Conservation (phyloP, 2,329 filamentous ascomycete genomes). For the Piedraia hortae region DNA sequence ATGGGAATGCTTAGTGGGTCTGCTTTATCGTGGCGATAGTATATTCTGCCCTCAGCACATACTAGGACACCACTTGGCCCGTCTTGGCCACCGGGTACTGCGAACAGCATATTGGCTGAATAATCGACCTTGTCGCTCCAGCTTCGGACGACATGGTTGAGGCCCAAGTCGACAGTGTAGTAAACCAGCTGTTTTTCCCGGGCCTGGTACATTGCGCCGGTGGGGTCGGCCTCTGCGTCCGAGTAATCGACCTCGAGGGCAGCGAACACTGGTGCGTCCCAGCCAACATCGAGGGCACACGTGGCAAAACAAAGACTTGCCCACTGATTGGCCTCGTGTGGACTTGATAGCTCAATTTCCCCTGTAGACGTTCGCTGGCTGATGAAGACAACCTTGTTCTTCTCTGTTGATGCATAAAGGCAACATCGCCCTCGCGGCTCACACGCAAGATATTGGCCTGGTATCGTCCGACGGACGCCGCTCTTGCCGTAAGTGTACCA, state of each 20-base stretch:
- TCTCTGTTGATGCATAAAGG: conserved; percentile 79
- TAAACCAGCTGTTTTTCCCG: conserved; percentile 81
- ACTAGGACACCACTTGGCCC: conserved; percentile 87
- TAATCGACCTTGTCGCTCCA: conserved; percentile 89
- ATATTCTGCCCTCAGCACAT: conserved; percentile 81
- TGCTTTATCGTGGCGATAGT: conserved; percentile 90
- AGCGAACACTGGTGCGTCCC: conserved; percentile 90
- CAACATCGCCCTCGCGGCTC: conserved; percentile 92
- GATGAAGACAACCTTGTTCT: conserved; percentile 98
- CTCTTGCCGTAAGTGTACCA: conserved; percentile 97
- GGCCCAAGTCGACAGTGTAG: conserved; percentile 84
- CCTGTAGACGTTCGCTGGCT: conserved; percentile 86
- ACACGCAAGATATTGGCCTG: conserved; percentile 82
- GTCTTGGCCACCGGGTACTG: conserved; percentile 79
- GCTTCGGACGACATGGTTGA: conserved; percentile 91
- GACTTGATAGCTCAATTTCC: conserved; percentile 87
- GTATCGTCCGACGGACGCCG: conserved; percentile 72
- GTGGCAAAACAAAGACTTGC: conserved; percentile 74
- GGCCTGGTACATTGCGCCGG: conserved; percentile 53
- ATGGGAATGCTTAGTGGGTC: conserved; percentile 72
- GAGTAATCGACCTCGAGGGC: conserved; percentile 82
- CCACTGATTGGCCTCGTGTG: conserved; percentile 81
- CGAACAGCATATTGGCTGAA: conserved; percentile 69
- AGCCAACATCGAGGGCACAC: conserved; percentile 76
- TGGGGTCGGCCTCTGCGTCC: conserved; percentile 72